Percentiles rank a stretch among this genome's conserved stretches.
phyloP scores from a whole-genome alignment of 495 filamentous ascomycete genomes.

The Daldinia decipiens region DNA sequence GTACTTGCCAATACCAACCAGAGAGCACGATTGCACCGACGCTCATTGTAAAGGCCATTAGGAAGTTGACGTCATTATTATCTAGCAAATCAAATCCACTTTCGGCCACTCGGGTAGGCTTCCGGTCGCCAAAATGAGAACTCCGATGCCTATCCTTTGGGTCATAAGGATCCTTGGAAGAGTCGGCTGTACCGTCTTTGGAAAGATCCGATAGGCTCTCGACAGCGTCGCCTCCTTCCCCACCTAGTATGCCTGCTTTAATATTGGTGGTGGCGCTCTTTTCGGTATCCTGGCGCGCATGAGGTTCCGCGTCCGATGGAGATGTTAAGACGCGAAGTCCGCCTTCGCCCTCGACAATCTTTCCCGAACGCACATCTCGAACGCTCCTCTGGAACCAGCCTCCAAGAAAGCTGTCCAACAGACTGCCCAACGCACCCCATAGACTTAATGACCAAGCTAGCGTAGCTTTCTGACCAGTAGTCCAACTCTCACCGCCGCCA shows the following conservation, averaged over 20 bases:
- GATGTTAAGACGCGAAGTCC: conserved; percentile 76
- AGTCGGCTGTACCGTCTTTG: conserved; percentile 36
- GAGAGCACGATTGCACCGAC: conserved; percentile 76
- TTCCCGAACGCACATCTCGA: conserved; percentile 81
- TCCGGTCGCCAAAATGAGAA: conserved; percentile 63
- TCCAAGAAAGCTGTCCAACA: conserved; percentile 88
- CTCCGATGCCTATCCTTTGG: conserved; percentile 54
- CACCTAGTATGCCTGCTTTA: conserved; percentile 51
- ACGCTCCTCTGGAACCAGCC: conserved; percentile 88
- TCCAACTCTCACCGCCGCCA: conserved; percentile 57
- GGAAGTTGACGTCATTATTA: conserved; percentile 92
- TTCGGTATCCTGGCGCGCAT: conserved; percentile 22
- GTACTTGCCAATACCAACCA: conserved; percentile 62
- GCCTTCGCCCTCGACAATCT: conserved; percentile 88
- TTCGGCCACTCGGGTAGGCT: conserved; percentile 76
- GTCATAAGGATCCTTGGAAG: conserved; percentile 52
- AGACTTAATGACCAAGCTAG: conserved; percentile 70
- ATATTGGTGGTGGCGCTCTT: conserved; percentile 48
- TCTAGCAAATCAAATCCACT: conserved; percentile 81
- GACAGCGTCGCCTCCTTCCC: conserved; percentile 49
- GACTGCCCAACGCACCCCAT: conserved; percentile 79
- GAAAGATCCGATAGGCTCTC: conserved; percentile 47
- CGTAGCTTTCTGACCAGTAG: conserved; percentile 58
- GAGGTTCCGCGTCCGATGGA: conserved; percentile 34
- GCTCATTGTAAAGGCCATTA: conserved; percentile 88